phyloP scores from a whole-genome alignment of 129 eudicot species.

The Logfia minima region DNA sequence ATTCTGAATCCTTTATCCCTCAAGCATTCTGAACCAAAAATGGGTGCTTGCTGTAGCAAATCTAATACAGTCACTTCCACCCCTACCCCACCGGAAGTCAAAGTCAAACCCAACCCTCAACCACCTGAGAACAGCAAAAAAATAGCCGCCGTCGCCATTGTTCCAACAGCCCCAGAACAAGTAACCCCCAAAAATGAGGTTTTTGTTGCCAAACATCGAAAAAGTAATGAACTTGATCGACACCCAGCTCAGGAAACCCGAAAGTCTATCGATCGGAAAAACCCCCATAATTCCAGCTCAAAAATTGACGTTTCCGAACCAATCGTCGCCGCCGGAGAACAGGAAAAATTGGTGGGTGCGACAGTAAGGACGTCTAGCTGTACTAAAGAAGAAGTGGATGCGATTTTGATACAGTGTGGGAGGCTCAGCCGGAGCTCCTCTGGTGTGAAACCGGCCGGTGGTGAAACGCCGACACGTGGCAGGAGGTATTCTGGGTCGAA shows the following conservation, averaged over 20 bases:
- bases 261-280: slow-evolving; percentile 40
- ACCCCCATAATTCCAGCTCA: slow-evolving; percentile 11
- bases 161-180: slow-evolving; percentile 18
- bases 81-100: slow-evolving; percentile 26
- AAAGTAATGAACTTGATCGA: slow-evolving; percentile 64
- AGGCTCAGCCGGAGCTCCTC: slow-evolving; percentile 91
- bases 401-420: slow-evolving; percentile 91
- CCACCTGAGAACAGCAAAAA: neutral
- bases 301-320: slow-evolving; percentile 12
- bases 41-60: slow-evolving; percentile 43
- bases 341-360: slow-evolving; percentile 32
- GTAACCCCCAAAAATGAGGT: slow-evolving; percentile 51
- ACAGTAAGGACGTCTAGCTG: slow-evolving; percentile 86
- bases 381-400: slow-evolving; percentile 90
- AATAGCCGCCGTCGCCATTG: slow-evolving; percentile 1
- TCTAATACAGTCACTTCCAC: slow-evolving; percentile 18
- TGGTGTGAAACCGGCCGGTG: slow-evolving; percentile 47
- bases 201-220: slow-evolving; percentile 61
- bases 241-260: slow-evolving; percentile 42
- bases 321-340: slow-evolving; percentile 5
- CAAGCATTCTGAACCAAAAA: slow-evolving; percentile 16
- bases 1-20: slow-evolving; percentile 17
- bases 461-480: slow-evolving; percentile 38
- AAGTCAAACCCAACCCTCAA: slow-evolving; percentile 26
- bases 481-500: slow-evolving; percentile 82